Evolutionary conservation across 345 rosid species (phyloP).

Genomic region (Ceriops zippeliana): DNA sequence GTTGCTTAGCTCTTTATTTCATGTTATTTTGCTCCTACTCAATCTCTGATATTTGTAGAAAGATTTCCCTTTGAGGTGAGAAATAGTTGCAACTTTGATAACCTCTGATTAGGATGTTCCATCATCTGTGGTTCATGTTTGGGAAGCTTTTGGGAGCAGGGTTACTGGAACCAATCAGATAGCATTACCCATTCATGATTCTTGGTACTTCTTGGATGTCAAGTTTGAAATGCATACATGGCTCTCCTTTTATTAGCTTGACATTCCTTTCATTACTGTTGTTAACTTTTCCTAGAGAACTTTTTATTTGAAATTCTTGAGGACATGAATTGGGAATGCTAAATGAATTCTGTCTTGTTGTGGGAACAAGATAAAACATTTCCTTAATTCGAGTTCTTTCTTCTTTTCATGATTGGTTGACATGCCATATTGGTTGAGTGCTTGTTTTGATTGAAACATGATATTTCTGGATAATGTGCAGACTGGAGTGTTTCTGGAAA

Average conservation of each 20-base stretch:
- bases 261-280: background rate
- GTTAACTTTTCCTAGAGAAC: background rate
- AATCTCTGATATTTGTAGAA: background rate
- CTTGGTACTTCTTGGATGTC: background rate
- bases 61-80: background rate
- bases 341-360: background rate
- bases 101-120: background rate
- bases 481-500: slow-evolving; percentile 1
- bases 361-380: background rate
- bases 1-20: background rate
- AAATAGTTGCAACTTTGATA: background rate
- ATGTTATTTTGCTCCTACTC: background rate
- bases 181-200: background rate
- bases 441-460: background rate
- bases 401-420: slow-evolving; percentile 3
- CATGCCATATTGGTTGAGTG: slow-evolving; percentile 12
- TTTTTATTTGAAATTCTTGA: slow-evolving; percentile 4
- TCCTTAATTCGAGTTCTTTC: slow-evolving; percentile 5
- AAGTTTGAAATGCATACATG: slow-evolving; percentile 2
- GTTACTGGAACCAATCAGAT: slow-evolving; percentile 1
- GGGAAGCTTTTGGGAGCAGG: background rate
- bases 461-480: slow-evolving; percentile 10
- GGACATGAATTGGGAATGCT: slow-evolving; percentile 3
- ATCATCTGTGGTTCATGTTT: background rate
- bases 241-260: background rate